Evolutionary conservation across 768 basidiomycete species (phyloP), one percentile per base, ranked within the genome.

Genomic region (Lactarius evosmus): DNA sequence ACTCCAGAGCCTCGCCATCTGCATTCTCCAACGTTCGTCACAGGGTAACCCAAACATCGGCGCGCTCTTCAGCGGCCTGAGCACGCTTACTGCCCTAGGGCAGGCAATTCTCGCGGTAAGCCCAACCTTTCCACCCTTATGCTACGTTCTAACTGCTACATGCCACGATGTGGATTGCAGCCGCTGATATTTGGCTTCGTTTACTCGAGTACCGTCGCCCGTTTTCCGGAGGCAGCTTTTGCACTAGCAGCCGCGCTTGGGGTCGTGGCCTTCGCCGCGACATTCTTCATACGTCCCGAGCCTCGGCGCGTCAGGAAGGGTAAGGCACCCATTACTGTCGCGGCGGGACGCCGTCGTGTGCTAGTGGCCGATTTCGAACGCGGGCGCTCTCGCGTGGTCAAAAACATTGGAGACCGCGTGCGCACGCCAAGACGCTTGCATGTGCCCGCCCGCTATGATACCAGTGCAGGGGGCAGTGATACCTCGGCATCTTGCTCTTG

Each of bases 1-100:
- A 0, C 72, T 84, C 57, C 86, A 91, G 65, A 89, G 87, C n/a
- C 78, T 93, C 9, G 90, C 88, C 0, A 77, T 91, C 5, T 88
- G 83, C 68, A 78, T 89, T n/a, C 66, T 83, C n/a, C 78, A 79
- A 63, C 69, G 65, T 60, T 63, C 56, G 50, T 72, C 71, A 38
- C 73, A 75, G 25, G 78, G 79, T 7, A 71, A 69, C 32, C 71
- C 75, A 41, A 73, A 73, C 7, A 66, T 71, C 1, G 90, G 89
- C 0, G 79, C 83, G 25, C 70, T 92, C 40, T 89, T 92, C 60
- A 89, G 89, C 16, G 88, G 88, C 1, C 76, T 91, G 61, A 85
- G 87, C 2, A 82, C 89, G 17, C 71, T 91, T 49, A 82, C 85
- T 58, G 86, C 89, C 0, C 72, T 85, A 9, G 85, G 85, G 0